Evolutionary conservation across 2,329 filamentous ascomycete genomes (phyloP), one percentile per base, ranked within the genome.

Genomic region (Elsinoe necatrix): DNA sequence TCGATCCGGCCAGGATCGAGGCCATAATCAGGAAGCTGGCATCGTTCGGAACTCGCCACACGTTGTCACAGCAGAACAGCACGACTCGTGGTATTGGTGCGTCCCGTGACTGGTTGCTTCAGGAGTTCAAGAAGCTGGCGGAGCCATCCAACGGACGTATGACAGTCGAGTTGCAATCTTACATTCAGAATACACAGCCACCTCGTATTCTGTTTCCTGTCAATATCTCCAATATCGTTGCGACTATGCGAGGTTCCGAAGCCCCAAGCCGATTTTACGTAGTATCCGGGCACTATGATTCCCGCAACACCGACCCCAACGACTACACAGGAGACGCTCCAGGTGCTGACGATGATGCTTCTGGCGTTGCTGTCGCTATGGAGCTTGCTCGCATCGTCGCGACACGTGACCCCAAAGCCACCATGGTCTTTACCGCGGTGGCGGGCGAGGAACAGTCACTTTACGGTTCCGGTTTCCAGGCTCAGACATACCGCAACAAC

Each of bases 361-460:
- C 74, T 4, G 79, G 79, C 1, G 77, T 80, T 11, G 76, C 78
- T 66, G 71, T 82, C 20, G 74, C 76, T 0, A 73, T 82, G 63
- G 80, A 83, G 66, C 71, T 82, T 39, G 78, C 79, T 2, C 72
- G 79, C 9, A 69, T 81, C 42, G 70, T 79, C 58, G 74, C 79
- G 0, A 75, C 69, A 43, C 70, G 69, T 9, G 65, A 71, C 34
- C 78, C 76, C 0, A 71, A 71, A 56, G 75, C 78, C 0, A 81
- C 78, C 1, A 77, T 82, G 60, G 75, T 80, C 45, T 80, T 82
- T 54, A 78, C 72, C 2, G 78, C 80, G 2, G 77, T 80, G 1
- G 77, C 80, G 1, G 80, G 78, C 12, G 80, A 83, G 65, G 80
- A 82, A 60, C 80, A 82, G 68, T 72, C 71, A 4, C 72, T 82